phyloP scores from a whole-genome alignment of 1,284 basidiomycete genomes.

The Ustilago xerochloae region DNA sequence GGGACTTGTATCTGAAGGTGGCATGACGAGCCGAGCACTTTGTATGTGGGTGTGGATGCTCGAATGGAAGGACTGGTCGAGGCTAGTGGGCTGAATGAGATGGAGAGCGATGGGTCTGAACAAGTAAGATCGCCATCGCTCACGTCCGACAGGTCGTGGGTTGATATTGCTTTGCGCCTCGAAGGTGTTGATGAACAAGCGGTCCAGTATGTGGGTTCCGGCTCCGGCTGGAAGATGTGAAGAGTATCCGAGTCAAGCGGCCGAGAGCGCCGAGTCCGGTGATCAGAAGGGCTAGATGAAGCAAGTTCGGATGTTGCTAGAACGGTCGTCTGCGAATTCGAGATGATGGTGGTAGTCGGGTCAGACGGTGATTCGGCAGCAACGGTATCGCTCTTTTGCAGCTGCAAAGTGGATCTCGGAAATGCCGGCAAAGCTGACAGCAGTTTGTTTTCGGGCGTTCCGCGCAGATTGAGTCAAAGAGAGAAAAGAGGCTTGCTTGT shows the following conservation, averaged over 20 bases:
- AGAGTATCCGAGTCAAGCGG: too few species aligned
- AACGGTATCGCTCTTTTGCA: background rate
- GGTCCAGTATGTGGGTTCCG: too few species aligned
- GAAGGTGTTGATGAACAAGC: background rate
- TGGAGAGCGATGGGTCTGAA: background rate
- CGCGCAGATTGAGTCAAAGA: too few species aligned
- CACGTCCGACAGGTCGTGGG: background rate
- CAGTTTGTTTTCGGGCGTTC: background rate
- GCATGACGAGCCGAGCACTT: background rate
- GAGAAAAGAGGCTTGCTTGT: too few species aligned
- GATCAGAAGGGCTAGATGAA: too few species aligned
- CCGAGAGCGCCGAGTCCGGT: too few species aligned
- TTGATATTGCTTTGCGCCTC: background rate
- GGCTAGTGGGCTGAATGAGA: background rate
- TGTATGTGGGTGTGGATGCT: background rate
- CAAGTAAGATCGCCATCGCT: background rate
- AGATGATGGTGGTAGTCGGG: background rate
- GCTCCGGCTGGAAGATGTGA: too few species aligned
- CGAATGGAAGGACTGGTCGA: background rate
- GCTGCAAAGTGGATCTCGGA: background rate
- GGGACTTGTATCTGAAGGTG: background rate
- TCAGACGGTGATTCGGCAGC: background rate
- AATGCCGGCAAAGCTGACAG: background rate
- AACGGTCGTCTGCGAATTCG: background rate
- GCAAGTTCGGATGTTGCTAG: too few species aligned